Evolutionary conservation across 371 early-diverging fungal species (phyloP), one percentile per base, ranked within the genome.

Genomic region (Mortierella sp.): DNA sequence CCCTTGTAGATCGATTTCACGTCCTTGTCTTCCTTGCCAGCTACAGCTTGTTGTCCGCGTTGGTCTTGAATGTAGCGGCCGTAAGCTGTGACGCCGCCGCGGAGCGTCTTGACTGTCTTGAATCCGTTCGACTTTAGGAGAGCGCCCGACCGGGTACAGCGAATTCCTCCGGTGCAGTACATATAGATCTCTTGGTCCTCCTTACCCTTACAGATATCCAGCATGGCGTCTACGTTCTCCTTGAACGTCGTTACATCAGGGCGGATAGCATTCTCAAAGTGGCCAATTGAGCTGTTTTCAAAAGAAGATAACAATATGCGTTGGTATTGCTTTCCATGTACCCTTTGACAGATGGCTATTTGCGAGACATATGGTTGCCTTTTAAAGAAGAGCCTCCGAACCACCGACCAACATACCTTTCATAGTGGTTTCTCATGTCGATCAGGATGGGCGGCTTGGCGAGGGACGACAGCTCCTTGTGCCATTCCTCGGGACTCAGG

Each of bases 91-190:
- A 96, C 91, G 13, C 96, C 96, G 43, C 96, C 96, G 69, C 91
- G 91, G 10, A 96, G 89, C 61, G 95, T 90, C 73, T 93, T 93
- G 54, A 96, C 95, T 9, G 91, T 91, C 11, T 92, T 81, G 75
- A 93, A 93, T 10, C 95, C 96, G 16, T 91, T 91, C 0, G 95
- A 91, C 40, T 88, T 92, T 24, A 96, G 86, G 26, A 94, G 89
- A 14, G 96, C 92, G 4, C 96, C 95, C 19, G 95, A 94, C 10
- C 94, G 91, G 3, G 95, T 93, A 67, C 96, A 96, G 21, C 96
- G 91, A 43, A 96, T 96, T 16, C 96, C 96, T 28, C 96, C 96
- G 3, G 96, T 95, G 87, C 96, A 96, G 76, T 96, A 96, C 96
- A 95, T 95, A 81, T 92, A 94, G 26, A 96, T 91, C 37, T 91